These are phyloP conservation scores for Fusarium sp. DNA, from an alignment of 2,329 filamentous ascomycete species.

Conservation along the genomic window DNA sequence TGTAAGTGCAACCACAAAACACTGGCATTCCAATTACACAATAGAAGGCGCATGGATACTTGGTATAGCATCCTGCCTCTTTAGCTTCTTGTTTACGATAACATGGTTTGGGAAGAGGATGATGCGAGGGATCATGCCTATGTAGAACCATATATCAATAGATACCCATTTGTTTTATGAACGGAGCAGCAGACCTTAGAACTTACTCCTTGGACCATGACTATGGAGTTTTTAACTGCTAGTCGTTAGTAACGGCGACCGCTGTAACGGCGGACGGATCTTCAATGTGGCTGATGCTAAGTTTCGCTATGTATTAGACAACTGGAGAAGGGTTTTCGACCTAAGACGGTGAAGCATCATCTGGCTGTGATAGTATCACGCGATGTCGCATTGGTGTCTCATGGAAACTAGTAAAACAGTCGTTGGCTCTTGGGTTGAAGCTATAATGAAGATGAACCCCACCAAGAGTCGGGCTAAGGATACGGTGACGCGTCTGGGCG, in stretches of 20 bases:
- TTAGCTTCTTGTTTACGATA: conserved; percentile 27
- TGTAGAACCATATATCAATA: background rate
- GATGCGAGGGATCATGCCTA: background rate
- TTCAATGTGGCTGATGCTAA: background rate
- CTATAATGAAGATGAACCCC: conserved; percentile 1
- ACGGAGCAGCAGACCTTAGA: too few species aligned
- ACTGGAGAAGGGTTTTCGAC: background rate
- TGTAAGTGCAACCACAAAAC: conserved; percentile 48
- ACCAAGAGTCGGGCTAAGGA: background rate
- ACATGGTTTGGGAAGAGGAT: conserved; percentile 31
- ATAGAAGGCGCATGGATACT: conserved; percentile 39
- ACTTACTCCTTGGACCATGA: too few species aligned
- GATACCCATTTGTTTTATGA: background rate
- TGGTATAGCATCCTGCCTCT: conserved; percentile 29
- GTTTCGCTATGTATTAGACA: background rate
- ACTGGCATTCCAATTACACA: conserved; percentile 30
- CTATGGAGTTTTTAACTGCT: background rate
- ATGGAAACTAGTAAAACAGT: background rate
- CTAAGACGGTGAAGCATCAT: background rate
- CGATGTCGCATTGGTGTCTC: background rate
- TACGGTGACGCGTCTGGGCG: conserved; percentile 11
- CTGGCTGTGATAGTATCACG: background rate
- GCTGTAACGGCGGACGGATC: background rate
- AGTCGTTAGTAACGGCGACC: background rate
- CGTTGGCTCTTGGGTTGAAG: background rate